Conservation (phyloP, 805 yeast species). For the Candida namnaoensis region DNA sequence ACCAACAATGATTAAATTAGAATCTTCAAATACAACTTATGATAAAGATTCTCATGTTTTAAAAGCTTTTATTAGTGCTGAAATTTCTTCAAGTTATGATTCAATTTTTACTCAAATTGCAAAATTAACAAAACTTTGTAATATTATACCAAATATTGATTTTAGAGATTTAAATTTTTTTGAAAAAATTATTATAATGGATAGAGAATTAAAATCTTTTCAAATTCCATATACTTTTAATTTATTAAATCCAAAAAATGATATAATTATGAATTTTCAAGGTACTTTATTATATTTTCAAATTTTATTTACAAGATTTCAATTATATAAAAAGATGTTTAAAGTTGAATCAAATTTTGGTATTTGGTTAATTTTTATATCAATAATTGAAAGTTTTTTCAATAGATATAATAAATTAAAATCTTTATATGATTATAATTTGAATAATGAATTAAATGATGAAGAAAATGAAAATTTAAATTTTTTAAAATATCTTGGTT, state of each 20-base stretch:
- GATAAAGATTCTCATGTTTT: constrained; percentile 9
- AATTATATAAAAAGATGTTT: constrained; percentile 9
- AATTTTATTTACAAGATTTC: constrained; percentile 7
- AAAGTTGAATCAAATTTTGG: constrained; percentile 7
- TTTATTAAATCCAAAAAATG: constrained; percentile 9
- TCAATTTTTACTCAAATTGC: constrained; percentile 12
- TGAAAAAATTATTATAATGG: constrained; percentile 11
- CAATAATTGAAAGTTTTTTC: constrained; percentile 13
- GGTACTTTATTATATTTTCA: constrained; percentile 9
- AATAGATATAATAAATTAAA: constrained; percentile 10
- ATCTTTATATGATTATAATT: constrained; percentile 3
- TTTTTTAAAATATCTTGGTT: background rate
- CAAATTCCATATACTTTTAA: constrained; percentile 7
- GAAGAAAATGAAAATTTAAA: too few species aligned
- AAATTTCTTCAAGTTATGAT: constrained; percentile 7
- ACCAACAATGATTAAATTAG: constrained; percentile 11
- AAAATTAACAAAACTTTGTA: constrained; percentile 11
- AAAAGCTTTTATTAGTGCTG: constrained; percentile 16
- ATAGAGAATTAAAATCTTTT: constrained; percentile 10
- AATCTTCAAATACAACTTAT: background rate
- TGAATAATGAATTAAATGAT: background rate
- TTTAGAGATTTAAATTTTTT: constrained; percentile 4
- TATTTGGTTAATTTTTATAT: constrained; percentile 13
- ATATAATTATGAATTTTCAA: constrained; percentile 8
- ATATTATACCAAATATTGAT: constrained; percentile 7